Conservation (phyloP, 225 moss, liverwort and hornwort genomes). For the Marchantia paleacea region DNA sequence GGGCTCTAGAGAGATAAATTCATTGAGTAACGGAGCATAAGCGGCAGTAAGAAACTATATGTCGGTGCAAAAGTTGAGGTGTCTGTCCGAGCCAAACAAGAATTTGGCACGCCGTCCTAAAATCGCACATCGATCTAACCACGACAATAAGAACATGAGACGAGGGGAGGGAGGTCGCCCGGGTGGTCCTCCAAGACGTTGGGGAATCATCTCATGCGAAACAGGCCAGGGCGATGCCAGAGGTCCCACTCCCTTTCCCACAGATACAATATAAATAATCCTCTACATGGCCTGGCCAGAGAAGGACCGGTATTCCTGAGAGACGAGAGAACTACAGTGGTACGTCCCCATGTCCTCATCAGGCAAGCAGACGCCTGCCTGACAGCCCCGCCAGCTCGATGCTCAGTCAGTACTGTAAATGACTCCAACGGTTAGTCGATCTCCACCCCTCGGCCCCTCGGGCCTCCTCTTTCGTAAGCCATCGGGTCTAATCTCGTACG, state of each 20-base stretch:
- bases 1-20: too few species aligned
- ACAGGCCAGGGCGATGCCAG: background rate
- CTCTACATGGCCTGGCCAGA: background rate
- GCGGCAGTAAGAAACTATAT: background rate
- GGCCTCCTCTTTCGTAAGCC: too few species aligned
- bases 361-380: background rate
- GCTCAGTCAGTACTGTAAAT: conserved; percentile 9
- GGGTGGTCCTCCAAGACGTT: conserved; percentile 2
- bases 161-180: background rate
- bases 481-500: too few species aligned
- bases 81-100: background rate
- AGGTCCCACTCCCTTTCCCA: background rate
- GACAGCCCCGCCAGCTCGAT: background rate
- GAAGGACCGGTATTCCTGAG: background rate
- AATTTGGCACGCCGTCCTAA: background rate
- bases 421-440: conserved; percentile 2
- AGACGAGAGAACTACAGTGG: background rate
- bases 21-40: too few species aligned
- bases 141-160: background rate
- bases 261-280: background rate
- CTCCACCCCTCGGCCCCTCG: too few species aligned
- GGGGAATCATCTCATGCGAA: conserved; percentile 2
- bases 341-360: background rate
- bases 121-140: background rate
- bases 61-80: background rate